These are phyloP conservation scores for Zygosaccharomyces sapae DNA, from an alignment of 1,139 yeast species.

Conservation along the genomic window DNA sequence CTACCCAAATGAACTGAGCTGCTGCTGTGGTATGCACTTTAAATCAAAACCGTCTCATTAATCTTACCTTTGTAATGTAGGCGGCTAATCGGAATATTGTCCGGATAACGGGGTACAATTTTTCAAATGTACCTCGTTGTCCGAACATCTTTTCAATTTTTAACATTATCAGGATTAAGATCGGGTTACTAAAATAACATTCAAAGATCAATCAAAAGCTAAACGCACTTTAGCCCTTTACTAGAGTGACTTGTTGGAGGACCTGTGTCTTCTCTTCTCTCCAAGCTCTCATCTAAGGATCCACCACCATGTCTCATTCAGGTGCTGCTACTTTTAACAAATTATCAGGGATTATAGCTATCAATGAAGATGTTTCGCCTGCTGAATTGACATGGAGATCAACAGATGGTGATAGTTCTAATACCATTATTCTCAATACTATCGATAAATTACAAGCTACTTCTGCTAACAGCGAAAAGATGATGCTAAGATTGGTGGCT, in stretches of 20 bases:
- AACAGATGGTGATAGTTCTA: slow-evolving; percentile 52
- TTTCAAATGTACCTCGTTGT: not conserved
- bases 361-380: slow-evolving; percentile 64
- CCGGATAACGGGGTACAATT: not conserved
- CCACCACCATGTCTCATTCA: slow-evolving; percentile 36
- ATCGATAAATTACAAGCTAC: slow-evolving; percentile 67
- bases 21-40: too few species aligned
- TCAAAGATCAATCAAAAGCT: not conserved
- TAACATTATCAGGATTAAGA: not conserved
- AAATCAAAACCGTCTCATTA: not conserved
- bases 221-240: too few species aligned
- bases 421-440: slow-evolving; percentile 46
- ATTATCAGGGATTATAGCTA: slow-evolving; percentile 60
- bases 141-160: not conserved
- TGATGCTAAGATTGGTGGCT: slow-evolving; percentile 60
- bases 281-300: not conserved
- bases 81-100: not conserved
- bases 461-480: slow-evolving; percentile 62
- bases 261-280: not conserved
- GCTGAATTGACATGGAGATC: slow-evolving; percentile 67
- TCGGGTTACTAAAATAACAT: not conserved
- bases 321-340: slow-evolving; percentile 71
- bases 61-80: not conserved
- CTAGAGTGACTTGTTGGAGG: too few species aligned
- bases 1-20: too few species aligned